Evolutionary conservation across 2,329 filamentous ascomycete genomes (phyloP).

Genomic region (Aspergillus intermedius): DNA sequence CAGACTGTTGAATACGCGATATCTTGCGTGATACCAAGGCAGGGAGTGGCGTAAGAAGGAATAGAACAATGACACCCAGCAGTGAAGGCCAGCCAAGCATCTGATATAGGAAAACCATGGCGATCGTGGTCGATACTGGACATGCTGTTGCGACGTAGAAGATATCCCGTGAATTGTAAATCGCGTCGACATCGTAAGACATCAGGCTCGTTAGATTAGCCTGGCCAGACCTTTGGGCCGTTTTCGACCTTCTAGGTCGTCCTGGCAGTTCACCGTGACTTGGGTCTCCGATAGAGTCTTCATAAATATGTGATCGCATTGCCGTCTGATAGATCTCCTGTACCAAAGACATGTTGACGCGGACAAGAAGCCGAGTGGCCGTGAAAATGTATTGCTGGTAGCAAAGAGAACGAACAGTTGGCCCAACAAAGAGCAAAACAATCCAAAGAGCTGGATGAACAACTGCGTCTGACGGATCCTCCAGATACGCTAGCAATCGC

Average conservation of each 20-base stretch:
- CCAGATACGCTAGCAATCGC: conserved; percentile 48
- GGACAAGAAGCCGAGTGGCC: conserved; percentile 51
- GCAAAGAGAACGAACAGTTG: conserved; percentile 43
- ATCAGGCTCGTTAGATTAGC: conserved; percentile 53
- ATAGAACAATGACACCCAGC: conserved; percentile 46
- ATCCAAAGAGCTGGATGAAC: conserved; percentile 51
- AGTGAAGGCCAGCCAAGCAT: conserved; percentile 53
- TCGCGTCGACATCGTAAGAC: conserved; percentile 53
- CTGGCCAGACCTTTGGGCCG: conserved; percentile 35
- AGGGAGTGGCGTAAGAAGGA: conserved; percentile 47
- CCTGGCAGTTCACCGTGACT: background rate
- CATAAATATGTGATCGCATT: conserved; percentile 50
- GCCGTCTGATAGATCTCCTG: conserved; percentile 55
- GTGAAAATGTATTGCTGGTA: conserved; percentile 55
- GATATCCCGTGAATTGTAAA: conserved; percentile 48
- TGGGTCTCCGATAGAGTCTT: conserved; percentile 24
- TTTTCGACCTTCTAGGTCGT: conserved; percentile 12
- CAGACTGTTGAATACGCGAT: conserved; percentile 46
- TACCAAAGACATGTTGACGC: conserved; percentile 51
- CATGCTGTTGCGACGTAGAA: conserved; percentile 43
- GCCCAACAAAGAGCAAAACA: conserved; percentile 48
- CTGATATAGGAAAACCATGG: conserved; percentile 48
- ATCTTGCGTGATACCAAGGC: conserved; percentile 46
- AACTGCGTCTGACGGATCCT: conserved; percentile 38
- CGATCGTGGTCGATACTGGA: conserved; percentile 43